Base-by-base conservation (phyloP, 2,329 filamentous ascomycete species). In the Acrodontium crateriforme region DNA sequence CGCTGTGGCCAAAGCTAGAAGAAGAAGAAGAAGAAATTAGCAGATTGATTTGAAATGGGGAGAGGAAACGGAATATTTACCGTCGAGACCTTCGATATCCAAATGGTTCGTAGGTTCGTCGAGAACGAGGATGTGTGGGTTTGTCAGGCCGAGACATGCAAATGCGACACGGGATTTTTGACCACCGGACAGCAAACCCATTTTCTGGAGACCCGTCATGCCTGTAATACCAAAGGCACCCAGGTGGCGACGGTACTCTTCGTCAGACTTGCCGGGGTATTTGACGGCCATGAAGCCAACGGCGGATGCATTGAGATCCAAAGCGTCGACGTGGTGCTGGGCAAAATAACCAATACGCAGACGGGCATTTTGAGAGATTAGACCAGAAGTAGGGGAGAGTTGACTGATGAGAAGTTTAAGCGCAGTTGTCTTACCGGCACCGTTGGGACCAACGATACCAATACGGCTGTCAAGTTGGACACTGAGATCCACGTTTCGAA, bases 141-240 rank as follows among this genome's bases (percentile, higher is more conserved):
- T 93, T 26, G 76, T 82, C 40, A 98, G 63, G 1, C 84, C 87
- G 36, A 98, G 60, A 52, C 87, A 95, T n/a, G 89, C 87, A 57
- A 98, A 98, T 6, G 89, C 89, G 2, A 98, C 89, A 63, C 89
- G 81, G 28, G 85, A 95, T 56, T 98, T 98, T 52, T 98, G 89
- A 63, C 89, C 89, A 67, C 89, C 89, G 9, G 89, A 98, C 3
- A 98, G 61, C 27, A 94, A 59, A 22, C 62, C 87, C 78, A 98
- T 93, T 62, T 92, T 93, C 53, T 98, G 89, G 30, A 98, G 67
- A 48, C 87, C 87, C 4, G 87, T 95, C 55, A 85, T 98, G 41
- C 89, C 89, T 1, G 89, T 98, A 41, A 76, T 76, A 50, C 72
- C 72, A 43, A 77, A 77, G 16, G 89, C 89, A 47, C 89, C 89